A percentile compares a stretch with the other conserved stretches of the same genome.
Conservation (phyloP, 257 asterid species). For the Solanum habrochaites region DNA sequence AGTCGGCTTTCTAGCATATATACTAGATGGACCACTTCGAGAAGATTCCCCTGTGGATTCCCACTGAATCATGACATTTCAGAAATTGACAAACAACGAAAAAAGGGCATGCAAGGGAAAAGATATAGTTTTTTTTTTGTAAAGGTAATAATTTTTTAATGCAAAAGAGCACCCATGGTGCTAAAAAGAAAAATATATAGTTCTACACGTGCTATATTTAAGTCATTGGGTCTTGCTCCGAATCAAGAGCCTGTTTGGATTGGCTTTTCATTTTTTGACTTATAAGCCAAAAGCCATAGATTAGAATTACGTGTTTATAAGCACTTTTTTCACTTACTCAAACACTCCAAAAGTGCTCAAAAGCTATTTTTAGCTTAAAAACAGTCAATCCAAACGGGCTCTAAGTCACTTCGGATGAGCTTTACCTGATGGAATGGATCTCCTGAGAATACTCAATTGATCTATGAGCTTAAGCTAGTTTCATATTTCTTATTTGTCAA, state of each 20-base stretch:
- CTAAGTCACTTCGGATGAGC: neutral
- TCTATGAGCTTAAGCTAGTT: neutral
- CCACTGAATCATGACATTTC: conserved; percentile 57
- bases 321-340: neutral
- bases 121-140: neutral
- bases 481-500: neutral
- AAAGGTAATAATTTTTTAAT: neutral
- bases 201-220: neutral
- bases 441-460: neutral
- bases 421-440: neutral
- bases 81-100: conserved; percentile 8
- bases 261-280: neutral
- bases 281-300: neutral
- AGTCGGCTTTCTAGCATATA: conserved; percentile 32
- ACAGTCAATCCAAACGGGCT: neutral
- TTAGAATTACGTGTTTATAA: neutral
- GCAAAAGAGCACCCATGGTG: conserved; percentile 4
- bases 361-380: neutral
- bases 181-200: neutral
- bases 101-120: conserved; percentile 1
- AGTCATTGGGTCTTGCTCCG: neutral
- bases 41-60: conserved; percentile 57
- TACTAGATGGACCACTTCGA: conserved; percentile 42
- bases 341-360: neutral
- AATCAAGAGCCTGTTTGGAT: neutral